Evolutionary conservation across 352 stramenopile genomes (phyloP), one percentile per base, ranked within the genome.

Genomic region (Thalassiosira livingstoniorum): DNA sequence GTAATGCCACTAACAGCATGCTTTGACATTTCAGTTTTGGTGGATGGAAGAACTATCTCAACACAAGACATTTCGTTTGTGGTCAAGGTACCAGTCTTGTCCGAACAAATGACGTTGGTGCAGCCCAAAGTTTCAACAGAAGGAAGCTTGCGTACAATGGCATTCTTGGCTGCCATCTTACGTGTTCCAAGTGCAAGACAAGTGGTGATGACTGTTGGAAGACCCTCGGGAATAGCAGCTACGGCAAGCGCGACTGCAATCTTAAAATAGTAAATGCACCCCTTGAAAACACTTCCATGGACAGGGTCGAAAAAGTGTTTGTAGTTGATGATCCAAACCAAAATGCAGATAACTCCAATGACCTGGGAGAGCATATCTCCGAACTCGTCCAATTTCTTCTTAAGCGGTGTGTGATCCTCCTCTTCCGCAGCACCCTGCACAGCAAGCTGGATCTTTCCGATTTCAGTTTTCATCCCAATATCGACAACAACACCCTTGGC

Each of bases 211-310:
- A 98, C 97, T 11, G 98, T 97, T 18, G 96, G 97, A 7, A 99
- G 88, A 29, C 97, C 97, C 89, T 99, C 96, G 3, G 97, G 97
- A 54, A 99, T 98, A 4, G 97, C 97, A 1, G 97, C 97, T 2
- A 99, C 97, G n/a, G 97, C 97, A 25, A 99, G 90, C 31, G 94
- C 97, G 3, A 98, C 96, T 25, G 95, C 96, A 75, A 98, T 98
- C 80, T 98, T 96, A 54, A 98, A 96, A 94, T 98, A 98, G 55
- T 95, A 95, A 27, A 98, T 90, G 58, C 76, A 86, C 53, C 76
- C 80, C 62, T 78, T 79, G 27, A 85, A 78, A 2, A 82, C 69
- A 53, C 66, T 80, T 1, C 80, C 67, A 47, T 83, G 71, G 5
- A 87, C 75, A 15, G 80, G 80, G 67, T 84, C 75, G 53, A 84